Evolutionary conservation across 2,329 filamentous ascomycete species (phyloP).

Genomic region (Dactylellina cionopaga): DNA sequence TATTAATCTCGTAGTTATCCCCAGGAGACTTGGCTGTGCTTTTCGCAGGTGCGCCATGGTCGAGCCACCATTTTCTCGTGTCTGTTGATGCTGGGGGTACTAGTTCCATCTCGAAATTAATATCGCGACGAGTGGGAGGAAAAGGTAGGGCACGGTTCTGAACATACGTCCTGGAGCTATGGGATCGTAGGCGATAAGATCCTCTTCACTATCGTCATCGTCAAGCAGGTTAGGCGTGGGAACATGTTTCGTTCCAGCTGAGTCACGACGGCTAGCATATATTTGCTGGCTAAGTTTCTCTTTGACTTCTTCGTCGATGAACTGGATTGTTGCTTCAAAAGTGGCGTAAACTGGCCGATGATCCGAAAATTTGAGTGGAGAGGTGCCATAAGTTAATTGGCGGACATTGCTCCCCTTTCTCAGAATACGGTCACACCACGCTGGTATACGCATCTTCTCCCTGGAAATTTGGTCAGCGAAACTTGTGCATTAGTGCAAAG

Average conservation of each 20-base stretch:
- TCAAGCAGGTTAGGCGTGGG: slow-evolving; percentile 66
- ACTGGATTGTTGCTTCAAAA: slow-evolving; percentile 83
- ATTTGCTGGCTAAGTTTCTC: slow-evolving; percentile 77
- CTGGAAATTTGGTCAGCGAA: slow-evolving; percentile 61
- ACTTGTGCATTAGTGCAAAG: neutral
- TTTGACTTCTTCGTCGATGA: slow-evolving; percentile 78
- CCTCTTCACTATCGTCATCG: slow-evolving; percentile 78
- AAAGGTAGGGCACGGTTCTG: slow-evolving; percentile 64
- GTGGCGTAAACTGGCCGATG: slow-evolving; percentile 93
- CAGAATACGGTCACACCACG: slow-evolving; percentile 95
- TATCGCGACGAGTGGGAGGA: slow-evolving; percentile 44
- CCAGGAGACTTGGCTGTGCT: slow-evolving; percentile 76
- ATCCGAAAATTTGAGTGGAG: slow-evolving; percentile 87
- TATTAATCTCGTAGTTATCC: slow-evolving; percentile 70
- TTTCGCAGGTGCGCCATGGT: slow-evolving; percentile 77
- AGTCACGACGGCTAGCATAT: slow-evolving; percentile 74
- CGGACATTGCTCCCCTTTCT: slow-evolving; percentile 84
- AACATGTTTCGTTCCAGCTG: slow-evolving; percentile 70
- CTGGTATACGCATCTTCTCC: slow-evolving; percentile 92
- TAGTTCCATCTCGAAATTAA: slow-evolving; percentile 41
- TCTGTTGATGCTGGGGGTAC: slow-evolving; percentile 74
- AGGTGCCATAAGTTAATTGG: slow-evolving; percentile 83
- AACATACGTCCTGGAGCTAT: slow-evolving; percentile 79
- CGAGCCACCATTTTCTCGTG: slow-evolving; percentile 76
- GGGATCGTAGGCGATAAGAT: slow-evolving; percentile 81